Evolutionary conservation across 495 filamentous ascomycete species (phyloP), one percentile per base, ranked within the genome.

Genomic region (Xylaria longipes): DNA sequence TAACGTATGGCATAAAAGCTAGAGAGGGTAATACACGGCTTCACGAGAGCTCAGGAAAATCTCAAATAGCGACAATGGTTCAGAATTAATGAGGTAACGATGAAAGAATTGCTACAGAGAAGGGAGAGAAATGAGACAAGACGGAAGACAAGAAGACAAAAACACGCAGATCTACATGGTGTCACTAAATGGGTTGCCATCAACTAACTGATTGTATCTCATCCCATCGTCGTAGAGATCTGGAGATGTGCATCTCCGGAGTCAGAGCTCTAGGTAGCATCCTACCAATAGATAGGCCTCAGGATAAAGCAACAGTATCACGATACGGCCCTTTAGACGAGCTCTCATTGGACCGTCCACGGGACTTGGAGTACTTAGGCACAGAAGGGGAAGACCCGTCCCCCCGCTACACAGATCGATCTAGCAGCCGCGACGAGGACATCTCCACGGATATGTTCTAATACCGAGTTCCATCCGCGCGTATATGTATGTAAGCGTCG

Each of bases 231-330:
- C 37, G 62, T n/a, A 20, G 25, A 46, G 29, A 27, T 56, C 65
- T 67, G 48, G 65, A 67, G 65, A 67, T 67, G 65, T 67, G 65
- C 65, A 67, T 67, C 65, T 67, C 65, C 65, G 65, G 65, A 25
- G 65, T 60, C 33, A 29, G 56, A 35, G 4, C 17, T 37, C 27
- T 3, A 65, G 41, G 62, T 45, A 46, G 41, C 41, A 65, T 65
- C 39, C 0, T 17, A 20, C 62, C 62, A 25, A 65, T 20, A 33
- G 62, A 46, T n/a, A 46, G 45, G 27, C 45, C 22, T 6, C 3
- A 65, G 15, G 39, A 12, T 29, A 43, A n/a, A 17, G n/a, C 14
- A 58, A 27, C 37, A 43, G 22, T 63, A 43, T 39, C 35, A 63
- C 35, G 41, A 46, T 56, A 66, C 29, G 20, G 29, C 5, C 27